These are phyloP conservation scores for Rhynchosporium agropyri DNA, from an alignment of 2,329 filamentous ascomycete genomes.

Conservation along the genomic window DNA sequence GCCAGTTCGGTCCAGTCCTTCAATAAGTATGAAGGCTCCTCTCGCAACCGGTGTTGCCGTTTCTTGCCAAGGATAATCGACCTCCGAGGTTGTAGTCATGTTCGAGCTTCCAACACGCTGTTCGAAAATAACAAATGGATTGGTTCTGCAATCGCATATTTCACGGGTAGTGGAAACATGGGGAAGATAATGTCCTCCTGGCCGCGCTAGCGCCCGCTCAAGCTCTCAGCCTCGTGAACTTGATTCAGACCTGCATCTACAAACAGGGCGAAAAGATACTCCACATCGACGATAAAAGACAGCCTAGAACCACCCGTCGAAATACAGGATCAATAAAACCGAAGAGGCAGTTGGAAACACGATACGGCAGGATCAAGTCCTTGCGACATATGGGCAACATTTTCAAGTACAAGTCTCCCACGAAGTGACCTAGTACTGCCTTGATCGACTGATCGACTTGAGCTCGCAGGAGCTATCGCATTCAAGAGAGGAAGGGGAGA, in stretches of 20 bases:
- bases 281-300: background rate
- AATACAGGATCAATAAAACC: background rate
- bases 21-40: slow-evolving; percentile 69
- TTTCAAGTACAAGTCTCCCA: background rate
- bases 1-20: slow-evolving; percentile 71
- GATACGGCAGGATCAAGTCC: background rate
- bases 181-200: background rate
- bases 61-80: slow-evolving; percentile 38
- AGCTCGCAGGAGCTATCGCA: background rate
- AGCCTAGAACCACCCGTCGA: too few relatives aligned
- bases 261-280: slow-evolving; percentile 6
- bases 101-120: background rate
- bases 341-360: background rate
- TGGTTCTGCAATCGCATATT: background rate
- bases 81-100: slow-evolving; percentile 26
- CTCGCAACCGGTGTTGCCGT: slow-evolving; percentile 41
- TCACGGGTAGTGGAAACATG: background rate
- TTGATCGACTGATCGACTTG: background rate
- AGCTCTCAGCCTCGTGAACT: slow-evolving; percentile 21
- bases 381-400: slow-evolving; percentile 1
- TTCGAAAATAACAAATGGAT: background rate
- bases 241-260: slow-evolving; percentile 10
- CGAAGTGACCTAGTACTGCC: background rate
- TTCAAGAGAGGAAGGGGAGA: background rate
- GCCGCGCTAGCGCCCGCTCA: slow-evolving; percentile 15